Evolutionary conservation across 2,329 filamentous ascomycete species (phyloP).

Genomic region (Exophiala bonariae): DNA sequence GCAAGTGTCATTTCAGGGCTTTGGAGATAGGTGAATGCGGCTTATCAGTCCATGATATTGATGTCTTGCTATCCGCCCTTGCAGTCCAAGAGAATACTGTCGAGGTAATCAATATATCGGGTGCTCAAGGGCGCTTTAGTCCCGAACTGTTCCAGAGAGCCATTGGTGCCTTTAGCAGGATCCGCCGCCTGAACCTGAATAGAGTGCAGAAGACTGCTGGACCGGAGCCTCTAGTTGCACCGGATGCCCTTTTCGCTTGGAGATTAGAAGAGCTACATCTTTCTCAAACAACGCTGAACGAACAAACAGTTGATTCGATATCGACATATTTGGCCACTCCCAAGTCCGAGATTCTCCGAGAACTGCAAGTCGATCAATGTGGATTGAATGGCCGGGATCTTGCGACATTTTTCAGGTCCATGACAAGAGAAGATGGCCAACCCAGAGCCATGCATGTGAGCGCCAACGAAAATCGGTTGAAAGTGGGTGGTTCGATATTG

Average conservation of each 20-base stretch:
- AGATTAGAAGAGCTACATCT: conserved; percentile 65
- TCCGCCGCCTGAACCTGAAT: conserved; percentile 66
- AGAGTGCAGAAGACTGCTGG: conserved; percentile 65
- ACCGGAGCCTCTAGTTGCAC: conserved; percentile 62
- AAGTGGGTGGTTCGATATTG: conserved; percentile 43
- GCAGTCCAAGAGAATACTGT: conserved; percentile 66
- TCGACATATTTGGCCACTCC: conserved; percentile 63
- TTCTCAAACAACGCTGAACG: conserved; percentile 63
- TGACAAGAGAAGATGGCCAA: conserved; percentile 52
- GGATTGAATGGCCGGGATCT: conserved; percentile 65
- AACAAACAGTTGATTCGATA: conserved; percentile 64
- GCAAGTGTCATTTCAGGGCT: conserved; percentile 64
- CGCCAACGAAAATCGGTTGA: conserved; percentile 61
- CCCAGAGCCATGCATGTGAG: conserved; percentile 64
- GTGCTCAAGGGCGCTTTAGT: conserved; percentile 64
- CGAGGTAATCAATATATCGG: conserved; percentile 67
- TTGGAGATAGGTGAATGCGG: conserved; percentile 66
- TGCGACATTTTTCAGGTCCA: conserved; percentile 64
- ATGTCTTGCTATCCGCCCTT: conserved; percentile 64
- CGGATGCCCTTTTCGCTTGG: conserved; percentile 68
- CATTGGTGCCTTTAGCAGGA: conserved; percentile 65
- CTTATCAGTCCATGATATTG: conserved; percentile 48
- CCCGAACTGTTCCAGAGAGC: conserved; percentile 65
- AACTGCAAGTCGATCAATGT: conserved; percentile 67
- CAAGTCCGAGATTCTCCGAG: conserved; percentile 60